Evolutionary conservation across 2,329 filamentous ascomycete genomes (phyloP).

Genomic region (Microsporum ferrugineum): DNA sequence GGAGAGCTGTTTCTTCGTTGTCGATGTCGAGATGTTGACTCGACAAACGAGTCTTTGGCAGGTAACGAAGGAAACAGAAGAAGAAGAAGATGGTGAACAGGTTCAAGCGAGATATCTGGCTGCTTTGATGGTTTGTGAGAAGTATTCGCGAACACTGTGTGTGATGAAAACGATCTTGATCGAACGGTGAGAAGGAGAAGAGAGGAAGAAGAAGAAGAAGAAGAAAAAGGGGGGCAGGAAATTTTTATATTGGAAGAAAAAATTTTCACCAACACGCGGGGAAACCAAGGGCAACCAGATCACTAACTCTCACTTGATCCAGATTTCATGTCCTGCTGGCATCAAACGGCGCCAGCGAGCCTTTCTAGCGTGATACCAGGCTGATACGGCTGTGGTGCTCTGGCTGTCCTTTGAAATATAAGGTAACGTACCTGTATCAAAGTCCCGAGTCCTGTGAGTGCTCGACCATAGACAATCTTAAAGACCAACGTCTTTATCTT

Average conservation of each 20-base stretch:
- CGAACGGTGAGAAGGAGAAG: background rate
- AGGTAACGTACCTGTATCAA: background rate
- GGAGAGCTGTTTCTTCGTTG: background rate
- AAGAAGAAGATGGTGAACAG: background rate
- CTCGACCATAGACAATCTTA: no score
- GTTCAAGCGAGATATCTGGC: background rate
- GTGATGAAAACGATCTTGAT: background rate
- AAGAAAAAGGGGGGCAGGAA: background rate
- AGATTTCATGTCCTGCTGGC: background rate
- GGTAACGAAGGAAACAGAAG: background rate
- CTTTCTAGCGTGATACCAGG: background rate
- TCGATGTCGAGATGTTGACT: background rate
- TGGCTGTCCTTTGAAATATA: background rate
- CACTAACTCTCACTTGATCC: background rate
- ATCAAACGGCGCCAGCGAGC: background rate
- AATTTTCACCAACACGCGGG: background rate
- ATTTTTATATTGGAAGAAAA: background rate
- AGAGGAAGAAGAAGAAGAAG: background rate
- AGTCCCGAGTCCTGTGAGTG: background rate
- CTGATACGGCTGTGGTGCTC: background rate
- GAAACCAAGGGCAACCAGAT: background rate
- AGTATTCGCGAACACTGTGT: background rate
- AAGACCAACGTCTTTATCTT: no score
- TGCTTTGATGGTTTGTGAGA: background rate
- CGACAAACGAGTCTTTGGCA: background rate